Evolutionary conservation across 257 asterid genomes (phyloP).

Genomic region (Euphrasia confusa): DNA sequence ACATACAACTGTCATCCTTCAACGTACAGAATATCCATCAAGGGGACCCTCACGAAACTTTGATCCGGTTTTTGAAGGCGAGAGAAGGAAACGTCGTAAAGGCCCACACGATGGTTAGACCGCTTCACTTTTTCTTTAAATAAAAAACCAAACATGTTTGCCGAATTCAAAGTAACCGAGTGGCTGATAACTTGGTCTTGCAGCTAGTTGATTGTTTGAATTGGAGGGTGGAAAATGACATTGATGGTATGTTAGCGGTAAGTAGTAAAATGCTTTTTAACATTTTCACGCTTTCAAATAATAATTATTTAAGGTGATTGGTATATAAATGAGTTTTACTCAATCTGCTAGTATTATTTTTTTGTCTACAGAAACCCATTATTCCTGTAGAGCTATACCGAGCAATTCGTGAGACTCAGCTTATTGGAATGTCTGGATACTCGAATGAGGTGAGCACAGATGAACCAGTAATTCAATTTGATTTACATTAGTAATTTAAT

Average conservation of each 20-base stretch:
- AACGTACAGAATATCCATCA: slow-evolving; percentile 58
- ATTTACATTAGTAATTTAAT: neutral
- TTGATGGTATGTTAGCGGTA: slow-evolving; percentile 63
- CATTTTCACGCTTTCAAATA: too few relatives aligned
- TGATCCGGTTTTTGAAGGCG: slow-evolving; percentile 59
- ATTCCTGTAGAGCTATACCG: slow-evolving; percentile 54
- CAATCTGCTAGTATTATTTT: neutral
- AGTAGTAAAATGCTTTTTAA: slow-evolving; percentile 25
- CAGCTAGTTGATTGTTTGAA: slow-evolving; percentile 61
- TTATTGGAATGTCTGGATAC: slow-evolving; percentile 65
- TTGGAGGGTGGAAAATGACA: slow-evolving; percentile 67
- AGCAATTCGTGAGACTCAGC: slow-evolving; percentile 66
- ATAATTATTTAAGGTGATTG: neutral
- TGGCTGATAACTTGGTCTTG: slow-evolving; percentile 24
- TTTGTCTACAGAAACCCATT: slow-evolving; percentile 52
- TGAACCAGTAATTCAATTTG: slow-evolving; percentile 20
- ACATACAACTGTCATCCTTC: neutral
- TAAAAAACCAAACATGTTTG: slow-evolving; percentile 4
- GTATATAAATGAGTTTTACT: neutral
- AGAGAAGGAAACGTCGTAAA: slow-evolving; percentile 64
- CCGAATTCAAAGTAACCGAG: slow-evolving; percentile 22
- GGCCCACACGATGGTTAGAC: slow-evolving; percentile 59
- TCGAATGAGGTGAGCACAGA: slow-evolving; percentile 47
- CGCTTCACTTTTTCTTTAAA: neutral
- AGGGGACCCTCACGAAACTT: slow-evolving; percentile 56